Conservation (phyloP, 108 stramenopile genomes). For the Skeletonema menzelii region DNA sequence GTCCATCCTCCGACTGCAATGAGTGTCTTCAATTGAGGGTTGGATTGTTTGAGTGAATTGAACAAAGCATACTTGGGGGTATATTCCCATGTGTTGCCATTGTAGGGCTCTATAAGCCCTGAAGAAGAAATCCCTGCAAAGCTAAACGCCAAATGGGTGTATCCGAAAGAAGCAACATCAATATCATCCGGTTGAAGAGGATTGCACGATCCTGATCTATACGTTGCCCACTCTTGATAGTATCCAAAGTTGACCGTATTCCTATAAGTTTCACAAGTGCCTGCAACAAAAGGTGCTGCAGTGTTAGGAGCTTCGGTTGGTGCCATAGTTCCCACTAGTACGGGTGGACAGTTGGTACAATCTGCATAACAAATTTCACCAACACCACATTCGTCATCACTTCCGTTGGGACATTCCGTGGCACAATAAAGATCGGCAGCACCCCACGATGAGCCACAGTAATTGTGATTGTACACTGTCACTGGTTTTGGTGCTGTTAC, state of each 20-base stretch:
- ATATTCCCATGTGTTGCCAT: slow-evolving; percentile 7
- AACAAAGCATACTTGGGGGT: slow-evolving; percentile 8
- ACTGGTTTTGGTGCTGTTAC: background rate
- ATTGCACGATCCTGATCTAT: slow-evolving; percentile 22
- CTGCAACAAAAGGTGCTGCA: slow-evolving; percentile 1
- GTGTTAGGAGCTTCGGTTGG: slow-evolving; percentile 5
- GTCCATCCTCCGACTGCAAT: slow-evolving; percentile 46
- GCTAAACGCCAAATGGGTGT: slow-evolving; percentile 37
- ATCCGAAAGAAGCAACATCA: slow-evolving; percentile 29
- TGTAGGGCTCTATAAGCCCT: slow-evolving; percentile 23
- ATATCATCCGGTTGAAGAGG: slow-evolving; percentile 17
- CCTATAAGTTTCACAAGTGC: background rate
- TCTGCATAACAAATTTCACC: slow-evolving; percentile 23
- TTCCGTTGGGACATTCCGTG: background rate
- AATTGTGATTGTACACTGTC: background rate
- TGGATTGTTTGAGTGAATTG: slow-evolving; percentile 15
- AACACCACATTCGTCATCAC: slow-evolving; percentile 9
- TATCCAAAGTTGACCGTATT: slow-evolving; percentile 42
- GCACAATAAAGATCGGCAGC: slow-evolving; percentile 1
- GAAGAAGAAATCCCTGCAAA: slow-evolving; percentile 20
- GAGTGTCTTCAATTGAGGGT: slow-evolving; percentile 39
- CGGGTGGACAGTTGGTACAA: slow-evolving; percentile 14
- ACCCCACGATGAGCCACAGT: background rate
- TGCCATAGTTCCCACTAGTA: background rate
- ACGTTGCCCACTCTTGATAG: slow-evolving; percentile 45